Base-by-base conservation (phyloP, 1,284 basidiomycete species). In the Termitomyces sp. region DNA sequence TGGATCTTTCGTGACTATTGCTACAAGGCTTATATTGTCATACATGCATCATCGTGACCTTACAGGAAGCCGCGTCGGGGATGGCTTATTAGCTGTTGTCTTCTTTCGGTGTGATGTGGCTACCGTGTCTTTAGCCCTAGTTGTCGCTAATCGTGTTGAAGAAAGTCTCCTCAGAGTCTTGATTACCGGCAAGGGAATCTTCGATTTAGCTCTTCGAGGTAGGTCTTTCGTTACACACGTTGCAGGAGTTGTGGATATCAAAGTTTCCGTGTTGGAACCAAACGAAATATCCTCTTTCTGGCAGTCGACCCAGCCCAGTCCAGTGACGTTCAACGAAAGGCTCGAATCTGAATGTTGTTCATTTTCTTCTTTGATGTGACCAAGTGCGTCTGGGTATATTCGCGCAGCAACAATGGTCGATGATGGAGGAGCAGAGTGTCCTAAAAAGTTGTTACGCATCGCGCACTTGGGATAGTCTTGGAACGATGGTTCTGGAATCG, bases 131-230 rank as follows among this genome's bases (percentile, higher is more conserved):
- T 55, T 48, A 2, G 39, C n/a, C 43, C 41, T 55, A n/a, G 30
- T 26, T 21, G 48, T 50, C 12, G 9, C 34, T 17, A 39, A n/a
- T 50, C 47, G 51, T 26, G 51, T 54, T 8, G 48, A 43, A 43
- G 58, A 57, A n/a, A 59, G 53, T 24, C 55, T 50, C 51, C 28
- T 57, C 34, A 59, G 33, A 4, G 55, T 54, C 36, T 54, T 59
- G 28, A 59, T 50, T 24, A 61, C 58, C 24, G 58, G 60, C 21
- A 59, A 51, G n/a, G 60, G 60, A 30, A 61, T 54, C 31, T 44
- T 61, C 15, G 60, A 61, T 49, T 54, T 61, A 4, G 31, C 26
- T 28, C 51, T 50, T 12, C n/a, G 33, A 40, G 39, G 40, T 8
- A 41, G 12, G 31, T 26, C 31, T 26, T 40, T 49, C 10, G 30